Evolutionary conservation across 1,284 basidiomycete species (phyloP), one percentile per base, ranked within the genome.

Genomic region (Ustanciosporium gigantosporum): DNA sequence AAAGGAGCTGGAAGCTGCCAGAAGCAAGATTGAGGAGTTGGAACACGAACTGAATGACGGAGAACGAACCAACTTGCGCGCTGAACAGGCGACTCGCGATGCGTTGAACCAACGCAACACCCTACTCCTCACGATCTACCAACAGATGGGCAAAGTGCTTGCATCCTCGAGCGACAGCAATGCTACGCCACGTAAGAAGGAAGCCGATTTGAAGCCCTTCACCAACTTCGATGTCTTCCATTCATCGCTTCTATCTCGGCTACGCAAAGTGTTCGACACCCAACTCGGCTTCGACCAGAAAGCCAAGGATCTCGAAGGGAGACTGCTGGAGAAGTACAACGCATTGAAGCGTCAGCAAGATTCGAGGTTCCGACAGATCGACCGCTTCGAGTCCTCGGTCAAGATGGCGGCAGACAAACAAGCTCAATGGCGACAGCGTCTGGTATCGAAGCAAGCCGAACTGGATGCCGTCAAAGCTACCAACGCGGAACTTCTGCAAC

Each of bases 181-280:
- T 29, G 90, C 34, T 14, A 60, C 53, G 19, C 48, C 60, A 71
- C 77, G 82, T 49, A 76, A 70, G 50, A 41, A 75, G 65, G 29
- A 59, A 19, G 85, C 86, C 0, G 89, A 92, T 76, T 88, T 88
- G 2, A 91, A 91, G 72, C 90, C 91, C 0, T 91, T 90, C 77
- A 90, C 89, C 25, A 94, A 95, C 81, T 97, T 97, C 75, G 81
- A 83, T 57, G 87, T 92, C 48, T 97, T 98, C 83, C 90, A 93
- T 67, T 91, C 96, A 78, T 91, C 90, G 62, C 84, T 98, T n/a
- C 86, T 95, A 70, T 85, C 86, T 1, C 85, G 92, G 6, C 82
- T 98, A 38, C 90, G 91, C 67, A 82, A 85, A 0, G 84, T 97
- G 49, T 88, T 85, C 37, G 85, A 89, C 55, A 88, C 95, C 27